Base-by-base conservation (phyloP, 2,329 filamentous ascomycete genomes). In the Colletotrichum horii region DNA sequence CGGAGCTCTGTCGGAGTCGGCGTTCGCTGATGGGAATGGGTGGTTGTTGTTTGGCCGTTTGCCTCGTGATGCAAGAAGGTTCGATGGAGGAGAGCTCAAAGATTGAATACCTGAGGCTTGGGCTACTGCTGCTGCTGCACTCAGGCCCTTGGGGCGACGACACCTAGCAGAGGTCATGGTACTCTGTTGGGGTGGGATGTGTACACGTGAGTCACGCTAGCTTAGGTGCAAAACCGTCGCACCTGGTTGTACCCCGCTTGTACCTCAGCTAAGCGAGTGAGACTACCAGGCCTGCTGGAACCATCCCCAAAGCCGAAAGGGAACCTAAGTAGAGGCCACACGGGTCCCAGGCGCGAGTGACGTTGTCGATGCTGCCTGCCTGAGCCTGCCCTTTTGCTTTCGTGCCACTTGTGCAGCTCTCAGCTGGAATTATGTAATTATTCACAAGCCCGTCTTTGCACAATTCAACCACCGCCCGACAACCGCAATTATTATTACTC, bases 321-420 rank as follows among this genome's bases (percentile, higher is more conserved):
- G 71, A 36, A n/a, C n/a, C n/a, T n/a, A n/a, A 60, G 34, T 52
- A 34, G 67, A 71, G 61, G 69, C 26, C 70, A 68, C 64, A 56
- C 72, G 52, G 62, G 72, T 62, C 58, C 65, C 24, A 76, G 69
- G 71, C 64, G 61, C 66, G 69, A 82, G 82, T 83, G 82, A 83
- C 82, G 82, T 82, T 83, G 80, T 82, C 81, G 80, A 83, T 82
- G 82, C 80, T 83, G 82, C 81, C 81, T 82, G 80, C 79, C 58
- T 60, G 48, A 48, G 32, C 58, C 22, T 55, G 55, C 30, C 30
- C 58, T 24, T 62, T 62, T 36, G 30, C 58, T 62, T 60, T 60
- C 24, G 66, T 70, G 66, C 58, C 24, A 24, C n/a, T 72, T 67
- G 26, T 72, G 73, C 62, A 75, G 32, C 32, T 12, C 28, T 19